phyloP scores from a whole-genome alignment of 2,329 filamentous ascomycete genomes.

The Anthostomella pinea region DNA sequence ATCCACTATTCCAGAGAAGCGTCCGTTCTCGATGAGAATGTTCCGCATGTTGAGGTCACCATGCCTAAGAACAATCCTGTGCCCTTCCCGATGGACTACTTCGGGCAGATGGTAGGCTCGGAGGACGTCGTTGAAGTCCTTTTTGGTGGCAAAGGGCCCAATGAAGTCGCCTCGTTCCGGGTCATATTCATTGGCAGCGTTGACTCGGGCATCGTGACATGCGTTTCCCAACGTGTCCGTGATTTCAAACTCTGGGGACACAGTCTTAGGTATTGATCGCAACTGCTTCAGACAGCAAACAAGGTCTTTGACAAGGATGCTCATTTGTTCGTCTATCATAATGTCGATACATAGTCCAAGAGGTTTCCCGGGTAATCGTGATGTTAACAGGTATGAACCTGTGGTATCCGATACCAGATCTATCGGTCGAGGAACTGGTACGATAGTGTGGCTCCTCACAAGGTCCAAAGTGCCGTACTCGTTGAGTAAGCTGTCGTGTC shows the following conservation, averaged over 20 bases:
- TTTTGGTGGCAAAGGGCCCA: conserved; percentile 9
- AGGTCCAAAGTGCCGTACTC: conserved; percentile 10
- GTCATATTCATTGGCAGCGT: conserved; percentile 1
- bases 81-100: conserved; percentile 4
- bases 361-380: conserved; percentile 3
- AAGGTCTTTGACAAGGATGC: conserved; percentile 6
- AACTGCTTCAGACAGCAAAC: conserved; percentile 5
- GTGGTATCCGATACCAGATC: conserved; percentile 6
- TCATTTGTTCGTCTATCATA: conserved; percentile 4
- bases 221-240: conserved; percentile 4
- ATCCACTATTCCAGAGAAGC: conserved; percentile 42
- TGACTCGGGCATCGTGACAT: conserved; percentile 9
- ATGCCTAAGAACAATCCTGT: conserved; percentile 38
- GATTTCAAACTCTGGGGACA: conserved; percentile 5
- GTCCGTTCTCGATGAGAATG: conserved; percentile 38
- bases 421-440: conserved; percentile 6
- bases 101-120: conserved; percentile 5
- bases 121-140: conserved; percentile 9
- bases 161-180: conserved; percentile 8
- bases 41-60: conserved; percentile 43
- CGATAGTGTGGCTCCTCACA: conserved; percentile 2
- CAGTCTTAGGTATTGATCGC: conserved; percentile 8
- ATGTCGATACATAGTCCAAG: conserved; percentile 8
- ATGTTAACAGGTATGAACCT: conserved; percentile 10
- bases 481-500: conserved; percentile 5